Evolutionary conservation across 768 basidiomycete species (phyloP).

Genomic region (Amyloporia xantha): DNA sequence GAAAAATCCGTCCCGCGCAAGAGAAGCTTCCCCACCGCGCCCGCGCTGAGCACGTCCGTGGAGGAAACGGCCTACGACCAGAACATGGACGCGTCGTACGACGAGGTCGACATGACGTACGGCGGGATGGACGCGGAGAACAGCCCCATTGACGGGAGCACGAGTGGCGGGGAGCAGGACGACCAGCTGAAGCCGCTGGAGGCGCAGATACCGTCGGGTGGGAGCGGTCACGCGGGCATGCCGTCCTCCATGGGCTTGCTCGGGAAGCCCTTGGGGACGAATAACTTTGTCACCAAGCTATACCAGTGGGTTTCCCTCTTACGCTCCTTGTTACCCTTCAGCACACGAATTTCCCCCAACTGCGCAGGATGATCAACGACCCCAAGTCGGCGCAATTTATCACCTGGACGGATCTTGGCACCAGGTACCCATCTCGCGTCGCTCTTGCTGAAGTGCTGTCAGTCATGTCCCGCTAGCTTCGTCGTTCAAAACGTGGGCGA

Average conservation of each 20-base stretch:
- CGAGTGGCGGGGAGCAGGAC: conserved; percentile 30
- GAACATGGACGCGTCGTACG: conserved; percentile 38
- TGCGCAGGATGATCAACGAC: conserved; percentile 79
- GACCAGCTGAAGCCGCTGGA: conserved; percentile 29
- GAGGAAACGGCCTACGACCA: conserved; percentile 29
- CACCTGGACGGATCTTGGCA: conserved; percentile 75
- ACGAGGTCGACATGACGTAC: conserved; percentile 51
- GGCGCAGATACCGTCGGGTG: conserved; percentile 11
- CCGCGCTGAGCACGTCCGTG: conserved; percentile 29
- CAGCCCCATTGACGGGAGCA: conserved; percentile 35
- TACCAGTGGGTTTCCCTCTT: conserved; percentile 57
- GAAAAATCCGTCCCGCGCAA: conserved; percentile 60
- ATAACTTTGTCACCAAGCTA: conserved; percentile 85
- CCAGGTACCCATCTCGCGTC: conserved; percentile 34
- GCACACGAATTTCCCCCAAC: no score
- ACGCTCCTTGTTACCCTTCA: no score
- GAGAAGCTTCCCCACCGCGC: conserved; percentile 49
- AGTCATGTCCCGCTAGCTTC: conserved; percentile 38
- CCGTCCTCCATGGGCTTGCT: conserved; percentile 44
- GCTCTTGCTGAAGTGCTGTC: conserved; percentile 1
- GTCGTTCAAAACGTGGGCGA: conserved; percentile 83
- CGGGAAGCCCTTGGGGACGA: conserved; percentile 59
- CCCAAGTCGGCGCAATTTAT: conserved; percentile 75
- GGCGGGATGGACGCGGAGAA: conserved; percentile 42
- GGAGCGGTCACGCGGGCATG: conserved; percentile 13